A percentile compares a stretch with the other conserved stretches of the same genome.
Evolutionary conservation across 177 flowering plant genomes (phyloP).

Genomic region (Vitis hybrid): DNA sequence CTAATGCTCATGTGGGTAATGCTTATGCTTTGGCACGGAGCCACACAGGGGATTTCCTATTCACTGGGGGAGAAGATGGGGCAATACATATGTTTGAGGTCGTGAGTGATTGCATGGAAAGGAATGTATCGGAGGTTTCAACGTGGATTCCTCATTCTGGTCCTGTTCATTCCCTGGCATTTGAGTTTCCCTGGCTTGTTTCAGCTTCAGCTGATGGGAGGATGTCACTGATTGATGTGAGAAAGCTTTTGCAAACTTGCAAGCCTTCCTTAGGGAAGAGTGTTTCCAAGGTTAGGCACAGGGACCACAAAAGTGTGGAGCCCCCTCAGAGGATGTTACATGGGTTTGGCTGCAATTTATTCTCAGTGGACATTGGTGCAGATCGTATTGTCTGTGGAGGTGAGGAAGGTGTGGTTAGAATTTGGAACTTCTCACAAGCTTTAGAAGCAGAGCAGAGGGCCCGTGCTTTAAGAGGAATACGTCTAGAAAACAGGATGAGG

Average conservation of each 20-base stretch:
- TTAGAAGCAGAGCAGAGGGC: slow-evolving; percentile 64
- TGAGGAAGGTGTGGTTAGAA: slow-evolving; percentile 77
- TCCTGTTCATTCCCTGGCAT: slow-evolving; percentile 73
- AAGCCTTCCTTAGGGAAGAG: slow-evolving; percentile 22
- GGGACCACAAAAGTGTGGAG: slow-evolving; percentile 31
- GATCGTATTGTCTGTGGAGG: slow-evolving; percentile 91
- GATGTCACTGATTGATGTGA: slow-evolving; percentile 72
- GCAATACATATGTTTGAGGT: slow-evolving; percentile 84
- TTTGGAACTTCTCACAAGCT: slow-evolving; percentile 93
- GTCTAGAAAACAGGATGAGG: slow-evolving; percentile 80
- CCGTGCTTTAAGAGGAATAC: slow-evolving; percentile 55
- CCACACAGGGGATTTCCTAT: slow-evolving; percentile 68
- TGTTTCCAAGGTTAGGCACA: slow-evolving; percentile 12
- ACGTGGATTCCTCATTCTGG: slow-evolving; percentile 81
- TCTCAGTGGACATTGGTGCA: slow-evolving; percentile 73
- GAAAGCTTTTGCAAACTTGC: slow-evolving; percentile 55
- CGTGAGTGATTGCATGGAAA: slow-evolving; percentile 11
- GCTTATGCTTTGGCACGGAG: slow-evolving; percentile 66
- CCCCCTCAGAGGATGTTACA: slow-evolving; percentile 95
- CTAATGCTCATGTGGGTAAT: slow-evolving; percentile 61
- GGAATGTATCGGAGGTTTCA: slow-evolving; percentile 36
- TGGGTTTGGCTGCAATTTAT: slow-evolving; percentile 67
- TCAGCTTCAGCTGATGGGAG: slow-evolving; percentile 89
- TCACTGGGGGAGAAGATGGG: slow-evolving; percentile 94
- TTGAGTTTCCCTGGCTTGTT: slow-evolving; percentile 96